Conservation (phyloP, 2,329 filamentous ascomycete species). For the Talaromyces sp. region DNA sequence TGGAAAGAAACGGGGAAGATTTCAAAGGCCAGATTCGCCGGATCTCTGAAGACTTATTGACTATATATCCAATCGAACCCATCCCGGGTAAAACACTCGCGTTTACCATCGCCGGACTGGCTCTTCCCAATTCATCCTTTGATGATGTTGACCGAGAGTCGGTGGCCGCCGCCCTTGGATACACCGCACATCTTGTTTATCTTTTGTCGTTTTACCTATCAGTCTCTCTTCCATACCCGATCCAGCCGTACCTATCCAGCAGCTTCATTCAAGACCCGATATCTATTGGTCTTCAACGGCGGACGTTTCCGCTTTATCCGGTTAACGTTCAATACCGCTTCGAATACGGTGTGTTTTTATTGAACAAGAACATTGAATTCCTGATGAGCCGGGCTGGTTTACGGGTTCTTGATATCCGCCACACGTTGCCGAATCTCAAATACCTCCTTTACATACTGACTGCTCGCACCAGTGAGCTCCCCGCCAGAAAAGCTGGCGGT, state of each 20-base stretch:
- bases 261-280: constrained; percentile 74
- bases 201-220: constrained; percentile 77
- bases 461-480: constrained; percentile 63
- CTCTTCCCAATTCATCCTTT: constrained; percentile 74
- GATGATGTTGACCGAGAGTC: constrained; percentile 62
- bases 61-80: constrained; percentile 76
- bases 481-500: constrained; percentile 50
- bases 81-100: constrained; percentile 59
- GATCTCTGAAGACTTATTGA: constrained; percentile 74
- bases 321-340: constrained; percentile 77
- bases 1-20: constrained; percentile 53
- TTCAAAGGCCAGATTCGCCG: constrained; percentile 83
- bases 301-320: constrained; percentile 77
- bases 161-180: constrained; percentile 75
- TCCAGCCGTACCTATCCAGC: constrained; percentile 66
- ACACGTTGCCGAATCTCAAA: constrained; percentile 89
- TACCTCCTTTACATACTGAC: constrained; percentile 87
- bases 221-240: constrained; percentile 72
- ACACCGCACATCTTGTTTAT: constrained; percentile 69
- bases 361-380: constrained; percentile 90
- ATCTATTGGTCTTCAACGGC: constrained; percentile 46
- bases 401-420: constrained; percentile 79
- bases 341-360: constrained; percentile 91
- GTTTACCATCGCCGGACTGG: constrained; percentile 76
- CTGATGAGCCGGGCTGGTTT: constrained; percentile 62